A percentile compares a stretch with the other conserved stretches of the same genome.
phyloP scores from a whole-genome alignment of 2,329 filamentous ascomycete genomes.

The Cercospora zeina region DNA sequence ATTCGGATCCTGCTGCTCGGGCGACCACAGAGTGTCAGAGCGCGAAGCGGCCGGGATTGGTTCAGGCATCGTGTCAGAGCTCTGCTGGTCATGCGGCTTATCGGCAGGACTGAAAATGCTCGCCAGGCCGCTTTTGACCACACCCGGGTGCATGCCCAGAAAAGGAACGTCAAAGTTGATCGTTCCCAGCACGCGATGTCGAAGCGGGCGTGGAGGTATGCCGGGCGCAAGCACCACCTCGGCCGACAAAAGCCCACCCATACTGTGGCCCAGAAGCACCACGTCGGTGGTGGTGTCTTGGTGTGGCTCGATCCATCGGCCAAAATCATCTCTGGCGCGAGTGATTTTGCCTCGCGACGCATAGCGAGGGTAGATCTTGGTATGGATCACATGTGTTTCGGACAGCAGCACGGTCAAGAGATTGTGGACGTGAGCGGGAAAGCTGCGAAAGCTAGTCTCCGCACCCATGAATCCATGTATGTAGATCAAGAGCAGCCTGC shows the following conservation, averaged over 20 bases:
- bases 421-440: constrained; percentile 83
- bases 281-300: constrained; percentile 73
- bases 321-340: constrained; percentile 79
- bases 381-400: constrained; percentile 77
- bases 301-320: constrained; percentile 76
- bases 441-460: constrained; percentile 81
- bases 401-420: constrained; percentile 65
- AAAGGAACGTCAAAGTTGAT: constrained; percentile 85
- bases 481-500: constrained; percentile 72
- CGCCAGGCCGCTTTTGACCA: constrained; percentile 76
- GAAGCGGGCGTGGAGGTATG: constrained; percentile 50
- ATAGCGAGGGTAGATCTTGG: constrained; percentile 81
- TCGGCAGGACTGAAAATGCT: constrained; percentile 67
- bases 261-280: constrained; percentile 81
- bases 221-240: constrained; percentile 68
- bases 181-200: constrained; percentile 75
- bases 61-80: background rate
- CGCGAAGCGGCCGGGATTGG: constrained; percentile 13
- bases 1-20: constrained; percentile 53
- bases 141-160: constrained; percentile 82
- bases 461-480: constrained; percentile 91
- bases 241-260: constrained; percentile 80
- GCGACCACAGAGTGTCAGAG: constrained; percentile 35
- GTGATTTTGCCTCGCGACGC: constrained; percentile 71
- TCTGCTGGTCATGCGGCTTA: constrained; percentile 36